Percentiles rank a stretch among this genome's conserved stretches.
phyloP scores from a whole-genome alignment of 192 early-diverging fungal genomes.

The Backusella tarrabulga region DNA sequence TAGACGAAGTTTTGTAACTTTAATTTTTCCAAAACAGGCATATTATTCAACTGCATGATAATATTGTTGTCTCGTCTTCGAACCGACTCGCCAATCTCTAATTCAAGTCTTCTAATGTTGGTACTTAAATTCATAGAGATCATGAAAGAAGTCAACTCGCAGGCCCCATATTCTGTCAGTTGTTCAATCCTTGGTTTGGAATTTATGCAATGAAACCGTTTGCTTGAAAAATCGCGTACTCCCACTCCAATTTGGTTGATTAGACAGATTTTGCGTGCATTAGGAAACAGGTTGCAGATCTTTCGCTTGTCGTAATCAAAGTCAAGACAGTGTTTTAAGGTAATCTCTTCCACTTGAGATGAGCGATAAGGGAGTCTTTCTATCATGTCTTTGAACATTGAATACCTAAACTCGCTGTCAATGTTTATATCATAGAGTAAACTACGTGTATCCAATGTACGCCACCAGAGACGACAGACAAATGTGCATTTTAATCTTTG shows the following conservation, averaged over 20 bases:
- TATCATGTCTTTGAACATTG: neutral
- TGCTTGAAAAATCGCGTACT: neutral
- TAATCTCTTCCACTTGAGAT: neutral
- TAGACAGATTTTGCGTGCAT: neutral
- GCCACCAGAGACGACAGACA: neutral
- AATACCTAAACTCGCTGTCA: neutral
- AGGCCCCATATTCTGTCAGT: neutral
- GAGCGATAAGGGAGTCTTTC: neutral
- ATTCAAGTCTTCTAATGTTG: neutral
- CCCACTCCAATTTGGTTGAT: neutral
- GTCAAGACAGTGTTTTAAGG: neutral
- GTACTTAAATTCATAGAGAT: neutral
- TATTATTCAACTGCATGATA: neutral
- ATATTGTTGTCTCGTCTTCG: neutral
- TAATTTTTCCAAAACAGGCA: neutral
- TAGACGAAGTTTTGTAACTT: neutral
- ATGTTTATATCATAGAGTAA: neutral
- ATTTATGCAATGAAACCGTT: neutral
- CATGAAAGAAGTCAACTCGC: neutral
- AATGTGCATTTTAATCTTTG: neutral
- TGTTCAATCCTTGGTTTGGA: neutral
- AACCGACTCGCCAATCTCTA: neutral
- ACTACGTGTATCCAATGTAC: neutral
- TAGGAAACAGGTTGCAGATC: neutral
- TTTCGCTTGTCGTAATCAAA: neutral